Conservation (phyloP, 441 rosid species). For the Oxalis stricta region DNA sequence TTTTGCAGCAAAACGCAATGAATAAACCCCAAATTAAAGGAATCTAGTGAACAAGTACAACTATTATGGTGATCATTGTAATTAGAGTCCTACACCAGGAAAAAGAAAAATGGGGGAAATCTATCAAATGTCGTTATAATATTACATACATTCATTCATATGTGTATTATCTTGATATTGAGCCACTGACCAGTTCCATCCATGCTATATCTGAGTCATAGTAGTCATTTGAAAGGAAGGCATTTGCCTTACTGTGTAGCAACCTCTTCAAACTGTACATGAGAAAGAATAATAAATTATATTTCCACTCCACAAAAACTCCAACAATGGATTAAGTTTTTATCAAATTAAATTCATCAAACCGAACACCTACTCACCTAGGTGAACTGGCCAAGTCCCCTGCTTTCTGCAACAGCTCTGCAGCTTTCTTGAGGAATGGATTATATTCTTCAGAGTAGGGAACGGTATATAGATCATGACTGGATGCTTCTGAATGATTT, state of each 20-base stretch:
- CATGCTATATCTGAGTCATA: conserved; percentile 90
- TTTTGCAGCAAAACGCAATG: too few relatives aligned
- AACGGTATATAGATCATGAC: conserved; percentile 40
- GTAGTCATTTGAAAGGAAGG: conserved; percentile 85
- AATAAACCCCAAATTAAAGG: too few relatives aligned
- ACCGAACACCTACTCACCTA: conserved; percentile 61
- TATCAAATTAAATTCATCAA: conserved; percentile 8
- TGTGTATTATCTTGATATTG: too few relatives aligned
- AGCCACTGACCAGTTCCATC: conserved; percentile 95
- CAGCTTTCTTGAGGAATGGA: conserved; percentile 44
- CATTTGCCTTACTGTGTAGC: conserved; percentile 74
- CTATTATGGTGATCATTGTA: too few relatives aligned
- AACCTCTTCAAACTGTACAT: conserved; percentile 71
- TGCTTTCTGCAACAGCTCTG: conserved; percentile 75
- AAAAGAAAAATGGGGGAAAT: too few relatives aligned
- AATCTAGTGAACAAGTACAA: too few relatives aligned
- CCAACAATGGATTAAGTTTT: background rate
- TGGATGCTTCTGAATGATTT: conserved; percentile 21
- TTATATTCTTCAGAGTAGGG: conserved; percentile 67
- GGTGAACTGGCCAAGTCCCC: conserved; percentile 62
- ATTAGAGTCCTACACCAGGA: too few relatives aligned
- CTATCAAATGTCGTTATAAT: too few relatives aligned
- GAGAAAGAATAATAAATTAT: conserved; percentile 12
- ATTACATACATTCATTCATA: too few relatives aligned
- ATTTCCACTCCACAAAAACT: conserved; percentile 1